phyloP scores from a whole-genome alignment of 2,329 filamentous ascomycete species.

The Dactylonectria estremocensis region DNA sequence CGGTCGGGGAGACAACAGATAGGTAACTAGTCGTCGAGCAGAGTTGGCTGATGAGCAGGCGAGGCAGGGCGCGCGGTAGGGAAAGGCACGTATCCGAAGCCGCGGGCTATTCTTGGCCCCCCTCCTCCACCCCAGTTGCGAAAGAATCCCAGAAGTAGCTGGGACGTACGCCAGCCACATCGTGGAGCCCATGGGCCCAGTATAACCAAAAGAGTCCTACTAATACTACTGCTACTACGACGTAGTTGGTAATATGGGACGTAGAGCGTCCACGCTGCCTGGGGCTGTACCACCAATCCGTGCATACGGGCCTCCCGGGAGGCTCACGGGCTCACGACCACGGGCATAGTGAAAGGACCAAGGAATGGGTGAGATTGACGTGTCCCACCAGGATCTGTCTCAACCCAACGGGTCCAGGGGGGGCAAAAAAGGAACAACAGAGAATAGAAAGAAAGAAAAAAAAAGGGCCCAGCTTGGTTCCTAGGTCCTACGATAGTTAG shows the following conservation, averaged over 20 bases:
- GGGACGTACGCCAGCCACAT: conserved; percentile 30
- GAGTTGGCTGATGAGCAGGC: conserved; percentile 32
- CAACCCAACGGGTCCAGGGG: conserved; percentile 42
- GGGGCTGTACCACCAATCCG: neutral
- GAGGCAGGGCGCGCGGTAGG: conserved; percentile 36
- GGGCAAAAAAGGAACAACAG: conserved; percentile 29
- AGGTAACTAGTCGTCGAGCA: conserved; percentile 33
- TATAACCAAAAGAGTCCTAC: too few relatives aligned
- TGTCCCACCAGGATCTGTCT: conserved; percentile 48
- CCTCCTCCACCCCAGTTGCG: conserved; percentile 19
- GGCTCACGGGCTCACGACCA: conserved; percentile 7
- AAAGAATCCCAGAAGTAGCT: conserved; percentile 22
- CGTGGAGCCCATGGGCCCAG: conserved; percentile 16
- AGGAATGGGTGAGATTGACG: conserved; percentile 42
- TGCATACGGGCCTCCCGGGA: conserved; percentile 18
- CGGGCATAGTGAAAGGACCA: neutral
- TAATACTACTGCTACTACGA: too few relatives aligned
- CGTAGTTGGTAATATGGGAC: neutral
- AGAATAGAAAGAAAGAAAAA: neutral
- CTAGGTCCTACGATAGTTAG: conserved; percentile 4
- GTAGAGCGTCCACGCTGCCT: neutral
- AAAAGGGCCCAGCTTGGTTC: too few relatives aligned
- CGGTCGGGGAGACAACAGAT: conserved; percentile 45
- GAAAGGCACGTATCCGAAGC: conserved; percentile 33
- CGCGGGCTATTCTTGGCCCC: conserved; percentile 34